Base-by-base conservation (phyloP, 192 early-diverging fungal species). In the Umbelopsis sp. region DNA sequence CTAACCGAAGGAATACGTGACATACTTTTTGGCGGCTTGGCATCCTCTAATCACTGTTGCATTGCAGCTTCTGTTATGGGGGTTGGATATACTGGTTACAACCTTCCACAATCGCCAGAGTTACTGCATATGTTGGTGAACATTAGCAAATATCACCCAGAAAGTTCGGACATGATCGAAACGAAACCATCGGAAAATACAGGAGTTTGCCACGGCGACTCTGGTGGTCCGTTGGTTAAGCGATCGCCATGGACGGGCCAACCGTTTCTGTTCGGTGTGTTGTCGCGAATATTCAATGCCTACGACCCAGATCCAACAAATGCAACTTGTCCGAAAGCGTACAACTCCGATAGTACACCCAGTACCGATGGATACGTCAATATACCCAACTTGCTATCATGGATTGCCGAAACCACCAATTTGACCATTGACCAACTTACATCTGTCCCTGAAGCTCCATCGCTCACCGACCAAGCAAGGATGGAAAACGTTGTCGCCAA, bases 161-260 rank as follows among this genome's bases (percentile, higher is more conserved):
- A 15, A 9, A 44, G 45, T 8, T 9, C 41, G 2, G 35, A 61
- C 8, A 75, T 67, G 61, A 46, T 70, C 0, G 64, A 75, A 22
- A 65, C 74, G 16, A 67, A 25, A 18, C 46, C 69, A 6, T n/a
- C 65, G 15, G 66, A 52, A 18, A 13, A 51, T 35, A 13, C 33
- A 25, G 53, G 64, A 12, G 75, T 71, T 9, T 77, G 75, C 18
- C 75, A 77, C 37, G 75, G 75, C 9, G 75, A 77, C 46, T 77
- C 75, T 21, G 75, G 75, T 1, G 58, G 75, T 2, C 75, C 75
- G 11, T 46, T 77, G 2, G 30, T 61, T 7, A 33, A 27, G 18
- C 55, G 55, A 15, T 61, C 55, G 2, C 55, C 55, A 15, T 61
- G 55, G 55, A 37, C 55, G 2, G 55, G 55, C 55, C 55, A 25